Conservation (phyloP, 306 rosid species). For the Malus sylvestris region DNA sequence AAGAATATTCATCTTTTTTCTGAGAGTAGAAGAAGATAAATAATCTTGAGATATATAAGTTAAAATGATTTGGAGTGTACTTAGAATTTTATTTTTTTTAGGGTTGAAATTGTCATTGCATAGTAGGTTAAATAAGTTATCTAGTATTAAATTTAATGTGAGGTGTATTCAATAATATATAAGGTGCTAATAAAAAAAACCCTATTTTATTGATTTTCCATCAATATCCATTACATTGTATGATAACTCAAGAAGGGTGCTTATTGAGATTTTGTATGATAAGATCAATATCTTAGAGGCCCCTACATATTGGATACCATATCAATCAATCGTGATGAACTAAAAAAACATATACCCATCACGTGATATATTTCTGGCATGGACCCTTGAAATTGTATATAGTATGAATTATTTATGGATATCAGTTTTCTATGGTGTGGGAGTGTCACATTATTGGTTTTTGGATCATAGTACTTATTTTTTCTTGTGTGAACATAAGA, state of each 20-base stretch:
- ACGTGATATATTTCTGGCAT: neutral
- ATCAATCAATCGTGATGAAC: neutral
- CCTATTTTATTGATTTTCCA: neutral
- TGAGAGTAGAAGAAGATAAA: neutral
- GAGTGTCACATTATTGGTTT: no score
- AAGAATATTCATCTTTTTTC: conserved; percentile 35
- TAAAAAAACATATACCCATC: neutral
- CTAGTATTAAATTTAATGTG: no score
- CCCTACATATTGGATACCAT: neutral
- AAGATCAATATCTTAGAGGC: neutral
- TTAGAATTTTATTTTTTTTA: no score
- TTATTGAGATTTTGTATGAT: neutral
- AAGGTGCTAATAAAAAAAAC: no score
- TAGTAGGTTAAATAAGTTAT: no score
- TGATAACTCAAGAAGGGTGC: neutral
- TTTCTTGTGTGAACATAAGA: no score
- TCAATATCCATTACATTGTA: neutral
- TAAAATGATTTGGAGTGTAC: no score
- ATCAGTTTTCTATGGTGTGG: no score
- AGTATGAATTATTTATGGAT: neutral
- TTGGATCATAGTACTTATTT: no score
- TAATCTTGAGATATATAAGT: no score
- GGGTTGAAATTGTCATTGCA: no score
- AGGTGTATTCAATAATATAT: no score
- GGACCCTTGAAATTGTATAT: neutral